Base-by-base conservation (phyloP, 352 stramenopile species). In the Pythium inflatum region DNA sequence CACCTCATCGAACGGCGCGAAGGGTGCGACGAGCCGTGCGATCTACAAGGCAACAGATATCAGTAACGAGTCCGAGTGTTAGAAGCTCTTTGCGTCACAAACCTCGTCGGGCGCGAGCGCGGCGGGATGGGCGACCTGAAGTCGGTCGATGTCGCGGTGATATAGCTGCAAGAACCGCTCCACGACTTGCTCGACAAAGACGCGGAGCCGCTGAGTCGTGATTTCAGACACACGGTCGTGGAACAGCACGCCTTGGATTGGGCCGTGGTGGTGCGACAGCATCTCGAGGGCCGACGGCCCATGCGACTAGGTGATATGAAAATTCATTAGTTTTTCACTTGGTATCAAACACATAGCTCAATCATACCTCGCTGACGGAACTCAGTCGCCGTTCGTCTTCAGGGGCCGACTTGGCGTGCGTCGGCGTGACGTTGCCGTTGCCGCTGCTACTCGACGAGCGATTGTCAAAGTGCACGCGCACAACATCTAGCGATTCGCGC, bases 221-320 rank as follows among this genome's bases (percentile, higher is more conserved):
- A 71, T 74, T 31, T 91, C 79, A 1, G 76, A 80, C 57, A 80
- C 41, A 22, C 84, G 81, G 50, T 93, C 85, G 61, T 95, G 85
- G 60, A 95, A 95, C 33, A 95, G 75, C 50, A 92, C 86, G 20
- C 74, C 84, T 38, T 93, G 85, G 45, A 91, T 66, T 22, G 54
- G 71, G 38, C 83, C 80, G 51, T 79, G 85, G 56, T 92, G 75
- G 40, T 86, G 76, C 5, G 84, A 85, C n/a, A 89, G 78, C 85
- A 95, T 92, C 57, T 90, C 76, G n/a, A 94, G 71, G 33, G 81
- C 79, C 2, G 74, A 75, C 0, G 79, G 28, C 76, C 48, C 82
- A 83, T 33, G 36, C 20, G 49, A 30, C 45, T 43, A 22, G 2
- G 33, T 18, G 31, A n/a, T n/a, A n/a, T n/a, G n/a, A n/a, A n/a